These are phyloP conservation scores for Scutellaria minor DNA, from an alignment of 257 asterid genomes.

Conservation along the genomic window DNA sequence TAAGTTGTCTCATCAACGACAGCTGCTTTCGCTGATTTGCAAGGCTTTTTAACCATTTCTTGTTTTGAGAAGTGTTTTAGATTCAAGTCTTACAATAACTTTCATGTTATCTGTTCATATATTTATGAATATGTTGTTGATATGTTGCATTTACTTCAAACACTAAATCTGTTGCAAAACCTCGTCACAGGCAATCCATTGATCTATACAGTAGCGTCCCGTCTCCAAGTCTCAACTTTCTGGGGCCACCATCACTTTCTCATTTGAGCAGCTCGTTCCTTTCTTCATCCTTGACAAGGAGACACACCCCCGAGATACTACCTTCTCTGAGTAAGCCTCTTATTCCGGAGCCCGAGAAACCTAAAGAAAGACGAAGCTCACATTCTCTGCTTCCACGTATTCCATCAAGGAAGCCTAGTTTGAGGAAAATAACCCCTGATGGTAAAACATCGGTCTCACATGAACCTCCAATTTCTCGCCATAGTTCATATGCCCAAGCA, in stretches of 20 bases:
- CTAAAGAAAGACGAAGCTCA: conserved; percentile 61
- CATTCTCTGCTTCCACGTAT: conserved; percentile 65
- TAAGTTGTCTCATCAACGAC: neutral
- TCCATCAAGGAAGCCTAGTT: conserved; percentile 59
- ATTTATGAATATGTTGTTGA: too few species aligned
- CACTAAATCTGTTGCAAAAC: conserved; percentile 30
- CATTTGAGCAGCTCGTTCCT: conserved; percentile 80
- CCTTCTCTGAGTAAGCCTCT: conserved; percentile 79
- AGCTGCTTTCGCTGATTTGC: neutral
- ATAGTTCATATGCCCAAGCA: conserved; percentile 80
- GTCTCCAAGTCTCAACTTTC: conserved; percentile 80
- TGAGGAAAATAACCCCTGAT: conserved; percentile 50
- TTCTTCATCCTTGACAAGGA: conserved; percentile 65
- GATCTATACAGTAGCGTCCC: conserved; percentile 88
- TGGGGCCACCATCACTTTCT: conserved; percentile 70
- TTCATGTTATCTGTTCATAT: too few species aligned
- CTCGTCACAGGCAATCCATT: conserved; percentile 77
- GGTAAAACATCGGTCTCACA: conserved; percentile 62
- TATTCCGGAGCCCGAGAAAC: conserved; percentile 52
- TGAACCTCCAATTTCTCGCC: conserved; percentile 58
- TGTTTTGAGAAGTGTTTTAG: neutral
- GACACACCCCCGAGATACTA: conserved; percentile 77
- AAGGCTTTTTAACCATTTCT: neutral
- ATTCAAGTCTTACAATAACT: neutral
- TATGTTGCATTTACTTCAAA: neutral